Base-by-base conservation (phyloP, 345 rosid species). In the Citrus unshiu region DNA sequence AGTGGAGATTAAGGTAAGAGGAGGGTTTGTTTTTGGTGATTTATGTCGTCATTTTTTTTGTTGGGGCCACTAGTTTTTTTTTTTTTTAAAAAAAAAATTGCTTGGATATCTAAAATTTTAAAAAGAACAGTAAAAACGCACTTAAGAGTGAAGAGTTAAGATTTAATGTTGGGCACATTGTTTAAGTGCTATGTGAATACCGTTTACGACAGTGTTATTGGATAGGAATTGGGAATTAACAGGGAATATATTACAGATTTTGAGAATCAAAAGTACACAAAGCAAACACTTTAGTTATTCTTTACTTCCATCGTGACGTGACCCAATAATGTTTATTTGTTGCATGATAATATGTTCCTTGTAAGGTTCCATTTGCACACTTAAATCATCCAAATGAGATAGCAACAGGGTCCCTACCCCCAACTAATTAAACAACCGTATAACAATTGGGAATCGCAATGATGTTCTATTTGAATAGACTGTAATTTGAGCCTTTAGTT, bases 21-120 rank as follows among this genome's bases (percentile, higher is more conserved):
- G 59, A 12, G 29, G 57, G 58, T 27, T 69, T 8, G 56, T 58
- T 61, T 72, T 37, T 79, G 77, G 73, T 73, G 82, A 57, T 66
- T 79, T 73, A 57, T 57, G 66, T 73, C 77, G 77, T 79, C 82
- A 79, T 64, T 49, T 70, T 67, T 37, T 73, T 51, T 24, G 73
- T 27, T 14, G 73, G 73, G 40, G 74, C 74, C 74, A 51, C 40
- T 29, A 49, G 61, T 2, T 30, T 12, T 46, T 46, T 46, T 46
- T 46, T 46, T 43, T 43, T 2, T 12, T 3, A 37, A 37, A 35
- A 37, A 35, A 35, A 37, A 35, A 35, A 37, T 46, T 46, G 51
- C 2, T 49, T 30, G 29, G n/a, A 18, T 64, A 32, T 64, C 69
- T 65, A 65, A 27, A 61, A 25, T 16, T 32, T 5, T 34, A 18